Percentiles rank a stretch among this genome's conserved stretches.
phyloP scores from a whole-genome alignment of 2,329 filamentous ascomycete species.

The Cercospora sp. region DNA sequence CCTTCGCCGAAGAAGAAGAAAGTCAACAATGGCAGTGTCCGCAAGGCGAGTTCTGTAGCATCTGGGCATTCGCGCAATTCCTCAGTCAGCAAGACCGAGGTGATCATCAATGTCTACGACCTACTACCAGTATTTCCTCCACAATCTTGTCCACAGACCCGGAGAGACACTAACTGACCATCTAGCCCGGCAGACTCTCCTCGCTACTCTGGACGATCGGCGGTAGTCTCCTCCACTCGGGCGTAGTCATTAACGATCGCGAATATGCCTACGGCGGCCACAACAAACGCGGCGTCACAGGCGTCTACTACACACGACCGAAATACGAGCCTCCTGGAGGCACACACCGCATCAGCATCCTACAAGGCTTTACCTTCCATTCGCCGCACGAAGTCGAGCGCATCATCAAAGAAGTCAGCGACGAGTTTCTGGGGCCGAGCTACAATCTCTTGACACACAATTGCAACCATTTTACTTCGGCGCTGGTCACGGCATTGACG shows the following conservation, averaged over 20 bases:
- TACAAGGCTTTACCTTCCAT: constrained; percentile 76
- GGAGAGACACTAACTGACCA: constrained; percentile 21
- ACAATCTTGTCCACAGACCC: background rate
- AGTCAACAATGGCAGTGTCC: background rate
- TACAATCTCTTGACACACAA: constrained; percentile 84
- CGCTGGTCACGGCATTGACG: constrained; percentile 72
- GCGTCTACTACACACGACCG: constrained; percentile 78
- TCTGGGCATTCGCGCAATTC: constrained; percentile 20
- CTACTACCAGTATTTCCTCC: constrained; percentile 37
- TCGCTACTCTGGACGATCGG: constrained; percentile 76
- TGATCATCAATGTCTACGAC: constrained; percentile 43
- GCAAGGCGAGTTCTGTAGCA: background rate
- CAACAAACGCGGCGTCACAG: constrained; percentile 67
- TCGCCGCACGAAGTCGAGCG: constrained; percentile 68
- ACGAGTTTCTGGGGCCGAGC: constrained; percentile 70
- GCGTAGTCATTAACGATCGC: constrained; percentile 74
- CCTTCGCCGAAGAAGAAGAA: constrained; percentile 3
- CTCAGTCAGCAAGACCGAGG: constrained; percentile 36
- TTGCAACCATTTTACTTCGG: constrained; percentile 85
- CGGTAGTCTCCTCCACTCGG: constrained; percentile 76
- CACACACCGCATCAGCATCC: constrained; percentile 71
- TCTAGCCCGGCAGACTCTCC: constrained; percentile 70
- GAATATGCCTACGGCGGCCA: constrained; percentile 89
- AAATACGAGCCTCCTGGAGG: constrained; percentile 72
- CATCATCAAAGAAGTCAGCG: constrained; percentile 67